Evolutionary conservation across 108 stramenopile species (phyloP), one percentile per base, ranked within the genome.

Genomic region (Ochromonas danica): DNA sequence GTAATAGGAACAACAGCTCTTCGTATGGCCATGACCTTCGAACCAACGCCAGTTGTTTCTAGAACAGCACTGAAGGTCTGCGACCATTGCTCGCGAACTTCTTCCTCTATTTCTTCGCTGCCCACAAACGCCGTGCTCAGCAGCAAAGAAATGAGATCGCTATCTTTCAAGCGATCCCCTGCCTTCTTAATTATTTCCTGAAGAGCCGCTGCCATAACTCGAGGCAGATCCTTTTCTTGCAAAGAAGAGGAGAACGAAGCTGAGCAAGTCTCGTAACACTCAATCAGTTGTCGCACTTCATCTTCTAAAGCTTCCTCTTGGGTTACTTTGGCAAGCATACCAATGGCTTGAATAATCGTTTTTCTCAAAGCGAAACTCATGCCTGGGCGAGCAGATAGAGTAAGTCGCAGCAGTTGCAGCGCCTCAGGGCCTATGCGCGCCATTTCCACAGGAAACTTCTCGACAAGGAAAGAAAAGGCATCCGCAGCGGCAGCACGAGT

Each of bases 241-340:
- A 57, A 57, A 10, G 67, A n/a, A n/a, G n/a, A n/a, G n/a, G n/a
- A n/a, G n/a, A n/a, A n/a, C n/a, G n/a, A n/a, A n/a, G n/a, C n/a
- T n/a, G n/a, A n/a, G n/a, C n/a, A n/a, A n/a, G n/a, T n/a, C n/a
- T n/a, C n/a, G n/a, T n/a, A n/a, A n/a, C n/a, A n/a, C n/a, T n/a
- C n/a, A n/a, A n/a, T n/a, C n/a, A n/a, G n/a, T n/a, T n/a, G n/a
- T n/a, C n/a, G n/a, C n/a, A n/a, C n/a, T n/a, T n/a, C n/a, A n/a
- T n/a, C n/a, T n/a, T n/a, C n/a, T n/a, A n/a, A n/a, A n/a, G n/a
- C n/a, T n/a, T n/a, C n/a, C n/a, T n/a, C n/a, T n/a, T n/a, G n/a
- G n/a, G n/a, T 51, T 51, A 75, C 72, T 33, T 75, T 75, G 10
- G 72, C 36, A 3, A 75, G 10, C 10, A 75, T 33, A 6, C 72